Evolutionary conservation across 192 early-diverging fungal genomes (phyloP), one percentile per base, ranked within the genome.

Genomic region (Haplosporangium gracile): DNA sequence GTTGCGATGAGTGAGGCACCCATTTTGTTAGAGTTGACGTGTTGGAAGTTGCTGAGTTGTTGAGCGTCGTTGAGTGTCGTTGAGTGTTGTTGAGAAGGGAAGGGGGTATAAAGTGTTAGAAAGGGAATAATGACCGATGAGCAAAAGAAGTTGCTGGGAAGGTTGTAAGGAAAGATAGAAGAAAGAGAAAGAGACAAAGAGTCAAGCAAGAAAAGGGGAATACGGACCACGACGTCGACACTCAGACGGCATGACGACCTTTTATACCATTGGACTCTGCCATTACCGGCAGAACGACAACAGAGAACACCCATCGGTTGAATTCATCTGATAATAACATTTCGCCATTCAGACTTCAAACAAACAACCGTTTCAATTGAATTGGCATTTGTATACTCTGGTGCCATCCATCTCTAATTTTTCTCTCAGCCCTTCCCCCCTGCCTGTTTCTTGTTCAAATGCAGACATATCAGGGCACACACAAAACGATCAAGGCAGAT

Each of bases 1-100:
- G 76, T 81, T 5, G 84, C 79, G 32, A 81, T 86, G 18, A 76
- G 79, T 11, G 79, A 81, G 8, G 79, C 69, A 36, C 78, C 75
- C 70, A 76, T 86, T 55, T 47, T 86, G 34, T 20, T 74, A 26
- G 7, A 29, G 16, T 70, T 68, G 8, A 18, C 13, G 22, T 29
- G 38, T 68, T 40, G 34, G 26, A 29, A 22, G 22, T 71, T n/a
- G 32, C 24, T 38, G 13, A 45, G 39, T 22, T 38, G 42, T 9
- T 51, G 68, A n/a, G 53, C 1, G 16, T 36, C 20, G 70, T 63
- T 16, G 10, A 26, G 49, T 34, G 36, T 18, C 24, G 40, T 3
- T 34, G 65, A 36, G 51, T 42, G 75, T 57, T 29, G 36, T 36
- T 36, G 36, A 36, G 24, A 29, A 24, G 45, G 24, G 75, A 29